Evolutionary conservation across 2,329 filamentous ascomycete genomes (phyloP), one percentile per base, ranked within the genome.

Genomic region (Pseudogymnoascus sp.): DNA sequence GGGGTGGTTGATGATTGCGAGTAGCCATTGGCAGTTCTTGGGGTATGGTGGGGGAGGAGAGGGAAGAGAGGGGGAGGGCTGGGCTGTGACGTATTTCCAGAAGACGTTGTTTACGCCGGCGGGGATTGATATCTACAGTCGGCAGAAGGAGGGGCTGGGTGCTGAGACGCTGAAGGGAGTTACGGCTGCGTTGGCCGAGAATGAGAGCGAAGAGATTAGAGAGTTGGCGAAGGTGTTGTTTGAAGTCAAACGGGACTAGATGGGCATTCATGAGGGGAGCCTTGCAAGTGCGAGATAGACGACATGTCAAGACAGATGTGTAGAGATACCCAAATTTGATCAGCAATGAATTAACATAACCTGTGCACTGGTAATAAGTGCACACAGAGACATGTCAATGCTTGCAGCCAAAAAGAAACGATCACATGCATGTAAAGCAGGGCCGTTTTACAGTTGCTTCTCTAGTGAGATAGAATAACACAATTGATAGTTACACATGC

Each of bases 61-160:
- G 3, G 69, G 69, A 60, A 69, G 67, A 3, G 70, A 71, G 2
- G 69, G 67, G 6, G 75, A 75, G 74, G 80, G 82, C 68, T 96
- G 90, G 89, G 85, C 84, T 1, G 89, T 96, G 12, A 96, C 90
- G 3, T 93, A 88, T 81, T 96, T 96, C 74, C 87, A 88, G 66
- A 87, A 89, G 71, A 96, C 90, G 23, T 68, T 93, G 49, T 96
- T 96, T 69, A 95, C 91, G 5, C 88, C 88, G 66, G 89, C 91
- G 63, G 91, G 91, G 0, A 71, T 96, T 31, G 91, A 96, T 75
- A 75, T 96, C 8, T 95, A 93, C 74, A 86, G 84, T 53, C 81
- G 88, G 68, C 79, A 81, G 14, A 80, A 76, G 61, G 82, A 81
- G 66, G 88, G 89, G 0, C 67, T 91, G 66, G 82, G 79, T 62